Evolutionary conservation across 768 basidiomycete genomes (phyloP).

Genomic region (Pisolithus sp.): DNA sequence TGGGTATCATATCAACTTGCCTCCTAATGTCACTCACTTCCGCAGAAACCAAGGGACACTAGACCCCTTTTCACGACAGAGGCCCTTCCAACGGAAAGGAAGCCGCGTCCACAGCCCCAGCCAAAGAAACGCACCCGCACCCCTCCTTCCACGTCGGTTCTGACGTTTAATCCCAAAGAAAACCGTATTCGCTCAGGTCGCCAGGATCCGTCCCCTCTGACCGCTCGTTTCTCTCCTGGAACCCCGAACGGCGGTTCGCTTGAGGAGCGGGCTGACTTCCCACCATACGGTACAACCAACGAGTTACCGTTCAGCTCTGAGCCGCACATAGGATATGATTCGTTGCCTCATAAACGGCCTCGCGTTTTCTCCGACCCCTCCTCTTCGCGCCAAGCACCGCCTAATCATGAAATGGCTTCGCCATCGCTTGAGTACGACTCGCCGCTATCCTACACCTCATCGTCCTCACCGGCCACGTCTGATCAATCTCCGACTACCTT

Average conservation of each 20-base stretch:
- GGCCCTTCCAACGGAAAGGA: constrained; percentile 21
- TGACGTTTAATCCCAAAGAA: constrained; percentile 15
- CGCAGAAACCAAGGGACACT: constrained; percentile 17
- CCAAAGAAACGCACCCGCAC: constrained; percentile 20
- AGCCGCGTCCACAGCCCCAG: constrained; percentile 14
- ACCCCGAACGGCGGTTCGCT: constrained; percentile 4
- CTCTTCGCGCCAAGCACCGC: constrained; percentile 7
- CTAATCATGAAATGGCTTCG: constrained; percentile 12
- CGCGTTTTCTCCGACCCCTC: constrained; percentile 9
- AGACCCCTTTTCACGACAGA: constrained; percentile 15
- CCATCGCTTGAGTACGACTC: constrained; percentile 16
- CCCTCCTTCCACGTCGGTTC: constrained; percentile 13
- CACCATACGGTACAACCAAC: constrained; percentile 10
- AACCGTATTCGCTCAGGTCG: constrained; percentile 18
- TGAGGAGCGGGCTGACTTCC: constrained; percentile 7
- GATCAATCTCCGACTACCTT: constrained; percentile 17
- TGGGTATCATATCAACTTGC: constrained; percentile 13
- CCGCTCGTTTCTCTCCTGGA: constrained; percentile 5
- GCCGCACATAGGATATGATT: constrained; percentile 3
- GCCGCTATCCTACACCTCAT: constrained; percentile 13
- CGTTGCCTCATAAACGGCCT: constrained; percentile 8
- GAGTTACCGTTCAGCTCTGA: background rate
- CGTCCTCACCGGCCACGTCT: constrained; percentile 18
- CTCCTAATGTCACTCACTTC: constrained; percentile 7
- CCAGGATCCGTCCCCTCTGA: constrained; percentile 11